Evolutionary conservation across 768 basidiomycete species (phyloP), one percentile per base, ranked within the genome.

Genomic region (Termitomyces sp.): DNA sequence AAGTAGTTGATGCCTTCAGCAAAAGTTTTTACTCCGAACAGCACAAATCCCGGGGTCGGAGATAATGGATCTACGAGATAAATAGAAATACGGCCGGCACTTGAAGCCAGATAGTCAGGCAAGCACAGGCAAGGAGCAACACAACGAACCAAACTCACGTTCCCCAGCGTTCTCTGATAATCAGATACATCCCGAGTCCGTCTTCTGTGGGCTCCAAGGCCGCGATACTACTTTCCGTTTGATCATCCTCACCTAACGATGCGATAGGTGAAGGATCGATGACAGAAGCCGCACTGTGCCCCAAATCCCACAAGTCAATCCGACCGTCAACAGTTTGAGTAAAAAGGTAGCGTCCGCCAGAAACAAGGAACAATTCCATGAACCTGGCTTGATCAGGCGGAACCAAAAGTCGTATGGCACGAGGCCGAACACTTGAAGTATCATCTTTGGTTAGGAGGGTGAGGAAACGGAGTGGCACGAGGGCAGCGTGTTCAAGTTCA

Each of bases 321-420:
- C 52, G 45, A 5, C 59, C 59, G 15, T 60, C 59, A 28, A 38
- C 46, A 20, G 42, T 55, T 35, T 60, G 59, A 24, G 59, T 60
- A 44, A 60, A 60, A 20, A 60, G 59, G 24, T 54, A 60, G n/a
- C 59, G 59, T 49, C 59, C 59, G 0, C 59, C 59, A 38, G 59
- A 49, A 12, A 60, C 53, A 28, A 60, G 32, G 22, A 54, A 60
- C 40, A 60, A 13, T 40, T 60, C 52, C 36, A 32, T 49, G 46
- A 60, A 60, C 28, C 32, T 59, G 18, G 48, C 58, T 40, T 51
- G 20, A 44, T 45, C 49, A 1, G 49, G 49, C 7, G 58, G 28
- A 35, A 59, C 40, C 40, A 59, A 22, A 12, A 59, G 20, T 12
- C 54, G 52, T 46, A 55, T 60, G 16, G 54, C 52, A 18, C 40